Conservation (phyloP, 306 rosid genomes). For the Rosa persica region DNA sequence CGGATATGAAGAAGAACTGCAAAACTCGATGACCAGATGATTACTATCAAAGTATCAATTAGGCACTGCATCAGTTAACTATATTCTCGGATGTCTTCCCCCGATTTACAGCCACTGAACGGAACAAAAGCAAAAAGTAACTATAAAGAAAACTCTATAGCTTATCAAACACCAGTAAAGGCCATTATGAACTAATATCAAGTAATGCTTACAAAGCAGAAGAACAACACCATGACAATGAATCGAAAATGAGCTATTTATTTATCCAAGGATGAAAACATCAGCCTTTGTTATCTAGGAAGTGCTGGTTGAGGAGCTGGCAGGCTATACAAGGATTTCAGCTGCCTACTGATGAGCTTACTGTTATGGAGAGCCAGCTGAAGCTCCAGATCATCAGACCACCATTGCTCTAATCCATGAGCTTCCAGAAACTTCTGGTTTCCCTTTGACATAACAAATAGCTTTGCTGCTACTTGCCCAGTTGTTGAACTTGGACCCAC, state of each 20-base stretch:
- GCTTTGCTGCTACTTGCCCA: constrained; percentile 63
- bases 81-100: neutral
- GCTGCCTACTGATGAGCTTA: constrained; percentile 80
- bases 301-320: constrained; percentile 44
- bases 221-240: neutral
- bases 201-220: neutral
- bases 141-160: neutral
- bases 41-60: too few relatives aligned
- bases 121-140: neutral
- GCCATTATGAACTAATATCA: neutral
- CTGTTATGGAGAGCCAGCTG: constrained; percentile 72
- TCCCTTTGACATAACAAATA: constrained; percentile 84
- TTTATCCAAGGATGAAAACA: constrained; percentile 1
- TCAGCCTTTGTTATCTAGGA: constrained; percentile 16
- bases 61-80: too few relatives aligned
- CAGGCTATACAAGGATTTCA: constrained; percentile 61
- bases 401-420: constrained; percentile 96
- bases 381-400: constrained; percentile 90
- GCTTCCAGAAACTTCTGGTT: constrained; percentile 92
- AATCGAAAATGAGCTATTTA: constrained; percentile 20
- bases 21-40: too few relatives aligned
- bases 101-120: neutral
- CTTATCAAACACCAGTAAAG: neutral
- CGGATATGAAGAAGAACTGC: neutral
- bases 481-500: constrained; percentile 40